Percentiles rank a stretch among this genome's conserved stretches.
phyloP scores from a whole-genome alignment of 768 basidiomycete genomes.

The Podaxis mareebaensis region DNA sequence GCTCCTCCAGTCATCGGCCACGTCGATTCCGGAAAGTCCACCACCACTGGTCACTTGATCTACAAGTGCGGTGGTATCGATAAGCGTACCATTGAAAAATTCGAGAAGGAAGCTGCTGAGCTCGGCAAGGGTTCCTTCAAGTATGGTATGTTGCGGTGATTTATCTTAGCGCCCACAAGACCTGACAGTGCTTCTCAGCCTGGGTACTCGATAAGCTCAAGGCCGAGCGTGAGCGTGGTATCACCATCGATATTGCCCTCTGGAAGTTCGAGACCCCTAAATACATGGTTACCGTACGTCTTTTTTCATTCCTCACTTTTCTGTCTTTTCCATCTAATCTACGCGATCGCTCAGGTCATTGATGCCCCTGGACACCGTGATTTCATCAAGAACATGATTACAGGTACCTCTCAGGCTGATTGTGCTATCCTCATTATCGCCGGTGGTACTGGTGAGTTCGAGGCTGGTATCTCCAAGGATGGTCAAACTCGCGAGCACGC shows the following conservation, averaged over 20 bases:
- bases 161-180: slow-evolving; percentile 17
- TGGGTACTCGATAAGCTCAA: slow-evolving; percentile 99
- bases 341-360: slow-evolving; percentile 67
- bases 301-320: slow-evolving; percentile 16
- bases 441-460: slow-evolving; percentile 99
- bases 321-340: slow-evolving; percentile 23
- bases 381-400: slow-evolving; percentile 99
- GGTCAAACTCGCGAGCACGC: slow-evolving; percentile 99
- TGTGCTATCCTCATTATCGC: slow-evolving; percentile 99
- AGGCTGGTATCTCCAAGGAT: slow-evolving; percentile 99
- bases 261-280: slow-evolving; percentile 99
- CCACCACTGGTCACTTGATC: slow-evolving; percentile 99
- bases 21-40: slow-evolving; percentile 99
- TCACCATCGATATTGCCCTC: slow-evolving; percentile 99
- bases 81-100: slow-evolving; percentile 99
- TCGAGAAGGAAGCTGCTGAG: slow-evolving; percentile 99
- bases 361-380: slow-evolving; percentile 99
- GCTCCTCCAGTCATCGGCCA: slow-evolving; percentile 86
- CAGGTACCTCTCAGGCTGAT: slow-evolving; percentile 99
- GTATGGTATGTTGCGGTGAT: slow-evolving; percentile 65
- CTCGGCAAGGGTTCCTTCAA: slow-evolving; percentile 99
- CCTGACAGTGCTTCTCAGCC: slow-evolving; percentile 51
- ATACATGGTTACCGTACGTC: slow-evolving; percentile 85
- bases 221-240: slow-evolving; percentile 99
- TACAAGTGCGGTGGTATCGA: slow-evolving; percentile 99